Conservation (phyloP, 169 alveolate species). For the Perkinsus marinus region DNA sequence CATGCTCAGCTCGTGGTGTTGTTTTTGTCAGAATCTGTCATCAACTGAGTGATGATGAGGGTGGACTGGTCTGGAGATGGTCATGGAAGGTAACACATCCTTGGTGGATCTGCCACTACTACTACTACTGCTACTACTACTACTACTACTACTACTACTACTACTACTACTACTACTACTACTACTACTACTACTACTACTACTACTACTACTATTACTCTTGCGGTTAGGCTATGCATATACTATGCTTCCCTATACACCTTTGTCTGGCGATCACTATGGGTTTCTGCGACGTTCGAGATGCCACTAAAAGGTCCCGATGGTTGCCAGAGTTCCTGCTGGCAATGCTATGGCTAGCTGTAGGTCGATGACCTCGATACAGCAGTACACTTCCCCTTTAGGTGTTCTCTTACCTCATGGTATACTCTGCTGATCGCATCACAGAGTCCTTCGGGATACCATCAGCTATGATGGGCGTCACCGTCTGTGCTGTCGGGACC, state of each 20-base stretch:
- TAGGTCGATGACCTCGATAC: background rate
- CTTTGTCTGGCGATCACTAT: background rate
- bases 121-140: too few species aligned
- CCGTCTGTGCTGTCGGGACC: slow-evolving; percentile 4
- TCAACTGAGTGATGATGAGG: background rate
- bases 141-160: too few species aligned
- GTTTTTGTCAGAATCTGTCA: background rate
- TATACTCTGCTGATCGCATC: background rate
- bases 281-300: slow-evolving; percentile 3
- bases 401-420: slow-evolving; percentile 3
- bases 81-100: too few species aligned
- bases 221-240: background rate
- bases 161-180: too few species aligned
- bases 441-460: background rate
- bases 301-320: background rate
- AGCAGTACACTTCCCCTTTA: background rate
- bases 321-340: background rate
- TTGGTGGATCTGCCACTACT: too few species aligned
- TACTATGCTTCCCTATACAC: background rate
- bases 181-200: too few species aligned
- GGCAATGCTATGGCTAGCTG: slow-evolving; percentile 2
- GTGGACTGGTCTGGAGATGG: background rate
- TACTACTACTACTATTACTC: background rate
- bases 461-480: slow-evolving; percentile 3
- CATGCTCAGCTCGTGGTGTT: too few species aligned